Conservation (phyloP, 371 early-diverging fungal species). For the Smittium culicis region DNA sequence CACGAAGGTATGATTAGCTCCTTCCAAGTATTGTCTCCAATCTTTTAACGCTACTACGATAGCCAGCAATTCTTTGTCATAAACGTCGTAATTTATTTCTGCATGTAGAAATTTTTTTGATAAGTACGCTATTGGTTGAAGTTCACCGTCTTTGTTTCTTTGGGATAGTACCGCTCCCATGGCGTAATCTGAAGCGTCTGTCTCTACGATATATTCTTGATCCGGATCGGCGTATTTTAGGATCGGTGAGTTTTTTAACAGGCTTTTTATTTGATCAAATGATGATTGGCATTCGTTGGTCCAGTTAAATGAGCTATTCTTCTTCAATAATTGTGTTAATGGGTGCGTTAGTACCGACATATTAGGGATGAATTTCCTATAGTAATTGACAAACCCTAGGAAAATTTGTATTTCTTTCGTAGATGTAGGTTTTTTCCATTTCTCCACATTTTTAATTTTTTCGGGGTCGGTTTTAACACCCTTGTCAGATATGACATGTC, state of each 20-base stretch:
- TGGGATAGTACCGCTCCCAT: constrained; percentile 4
- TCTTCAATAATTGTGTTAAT: constrained; percentile 9
- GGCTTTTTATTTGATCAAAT: constrained; percentile 1
- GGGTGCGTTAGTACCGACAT: constrained; percentile 20
- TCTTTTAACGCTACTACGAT: constrained; percentile 8
- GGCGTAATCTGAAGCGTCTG: constrained; percentile 8
- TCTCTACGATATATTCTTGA: neutral
- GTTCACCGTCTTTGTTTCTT: constrained; percentile 1
- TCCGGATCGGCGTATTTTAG: constrained; percentile 7
- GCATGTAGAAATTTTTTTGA: constrained; percentile 1
- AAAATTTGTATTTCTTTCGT: constrained; percentile 23
- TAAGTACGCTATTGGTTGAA: neutral
- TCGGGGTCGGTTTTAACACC: constrained; percentile 23
- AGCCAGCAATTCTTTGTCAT: constrained; percentile 6
- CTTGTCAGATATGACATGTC: constrained; percentile 23
- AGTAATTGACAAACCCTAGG: constrained; percentile 30
- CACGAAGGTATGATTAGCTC: neutral
- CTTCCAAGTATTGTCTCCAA: constrained; percentile 7
- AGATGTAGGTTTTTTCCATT: constrained; percentile 27
- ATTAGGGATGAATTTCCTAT: constrained; percentile 19
- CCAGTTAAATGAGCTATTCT: constrained; percentile 6
- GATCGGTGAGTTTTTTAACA: neutral
- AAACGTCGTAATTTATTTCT: constrained; percentile 3
- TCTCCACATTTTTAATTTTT: constrained; percentile 24
- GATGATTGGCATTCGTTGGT: neutral